These are phyloP conservation scores for Vanderwaltozyma tropicalis DNA, from an alignment of 805 yeast species.

Conservation along the genomic window DNA sequence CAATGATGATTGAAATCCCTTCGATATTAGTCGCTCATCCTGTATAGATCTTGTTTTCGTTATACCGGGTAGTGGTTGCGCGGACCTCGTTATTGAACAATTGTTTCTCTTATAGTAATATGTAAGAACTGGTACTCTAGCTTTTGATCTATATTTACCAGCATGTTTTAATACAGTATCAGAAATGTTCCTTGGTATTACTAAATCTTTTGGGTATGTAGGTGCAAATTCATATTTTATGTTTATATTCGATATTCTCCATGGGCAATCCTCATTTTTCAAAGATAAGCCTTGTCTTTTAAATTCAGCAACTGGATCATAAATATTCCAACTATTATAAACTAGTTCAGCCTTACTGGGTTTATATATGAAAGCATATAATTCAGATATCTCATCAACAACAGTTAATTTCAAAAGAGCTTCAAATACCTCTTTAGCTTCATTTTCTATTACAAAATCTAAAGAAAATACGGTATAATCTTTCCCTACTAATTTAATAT, in stretches of 20 bases:
- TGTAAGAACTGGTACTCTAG: slow-evolving; percentile 70
- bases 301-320: slow-evolving; percentile 54
- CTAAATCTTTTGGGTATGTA: slow-evolving; percentile 59
- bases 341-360: slow-evolving; percentile 58
- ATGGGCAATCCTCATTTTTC: slow-evolving; percentile 28
- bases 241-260: slow-evolving; percentile 69
- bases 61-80: slow-evolving; percentile 89
- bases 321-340: slow-evolving; percentile 61
- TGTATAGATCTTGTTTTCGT: slow-evolving; percentile 82
- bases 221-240: slow-evolving; percentile 53
- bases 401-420: slow-evolving; percentile 59
- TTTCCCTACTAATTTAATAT: slow-evolving; percentile 63
- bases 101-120: slow-evolving; percentile 62
- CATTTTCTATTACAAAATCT: slow-evolving; percentile 50
- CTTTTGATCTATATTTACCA: slow-evolving; percentile 74
- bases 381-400: slow-evolving; percentile 38
- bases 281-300: slow-evolving; percentile 55
- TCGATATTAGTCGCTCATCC: slow-evolving; percentile 74
- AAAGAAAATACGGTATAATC: slow-evolving; percentile 78
- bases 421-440: slow-evolving; percentile 63
- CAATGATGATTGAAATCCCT: slow-evolving; percentile 53
- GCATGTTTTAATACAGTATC: slow-evolving; percentile 80
- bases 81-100: slow-evolving; percentile 74
- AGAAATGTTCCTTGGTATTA: slow-evolving; percentile 69
- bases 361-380: slow-evolving; percentile 74